Evolutionary conservation across 2,329 filamentous ascomycete species (phyloP).

Genomic region (Lachnellula subtilissima): DNA sequence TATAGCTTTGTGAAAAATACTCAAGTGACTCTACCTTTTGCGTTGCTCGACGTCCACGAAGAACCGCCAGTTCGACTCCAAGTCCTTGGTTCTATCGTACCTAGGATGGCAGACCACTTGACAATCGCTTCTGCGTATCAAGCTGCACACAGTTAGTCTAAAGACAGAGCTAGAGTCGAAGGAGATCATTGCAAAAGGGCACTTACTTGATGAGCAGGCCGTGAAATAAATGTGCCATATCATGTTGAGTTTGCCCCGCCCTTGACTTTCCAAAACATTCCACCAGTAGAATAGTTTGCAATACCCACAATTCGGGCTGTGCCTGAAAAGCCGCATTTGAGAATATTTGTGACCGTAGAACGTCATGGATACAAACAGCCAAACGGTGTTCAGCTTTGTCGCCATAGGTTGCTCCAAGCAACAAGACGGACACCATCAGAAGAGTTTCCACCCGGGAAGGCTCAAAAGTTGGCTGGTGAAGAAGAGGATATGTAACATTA

Average conservation of each 20-base stretch:
- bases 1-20: neutral
- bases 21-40: constrained; percentile 40
- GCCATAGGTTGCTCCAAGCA: constrained; percentile 58
- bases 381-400: constrained; percentile 55
- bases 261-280: constrained; percentile 62
- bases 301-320: constrained; percentile 54
- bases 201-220: constrained; percentile 46
- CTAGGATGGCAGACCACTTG: constrained; percentile 40
- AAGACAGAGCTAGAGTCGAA: neutral
- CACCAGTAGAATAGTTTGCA: constrained; percentile 57
- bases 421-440: constrained; percentile 48
- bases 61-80: constrained; percentile 46
- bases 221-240: constrained; percentile 58
- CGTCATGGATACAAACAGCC: constrained; percentile 58
- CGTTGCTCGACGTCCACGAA: constrained; percentile 54
- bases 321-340: constrained; percentile 52
- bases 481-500: constrained; percentile 55
- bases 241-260: constrained; percentile 58
- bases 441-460: constrained; percentile 45
- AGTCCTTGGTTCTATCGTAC: constrained; percentile 34
- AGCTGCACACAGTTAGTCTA: constrained; percentile 7
- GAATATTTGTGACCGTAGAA: constrained; percentile 55
- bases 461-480: constrained; percentile 55
- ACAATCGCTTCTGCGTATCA: constrained; percentile 49
- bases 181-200: neutral